Conservation (phyloP, 2,329 filamentous ascomycete genomes). For the Diaporthe sp. region DNA sequence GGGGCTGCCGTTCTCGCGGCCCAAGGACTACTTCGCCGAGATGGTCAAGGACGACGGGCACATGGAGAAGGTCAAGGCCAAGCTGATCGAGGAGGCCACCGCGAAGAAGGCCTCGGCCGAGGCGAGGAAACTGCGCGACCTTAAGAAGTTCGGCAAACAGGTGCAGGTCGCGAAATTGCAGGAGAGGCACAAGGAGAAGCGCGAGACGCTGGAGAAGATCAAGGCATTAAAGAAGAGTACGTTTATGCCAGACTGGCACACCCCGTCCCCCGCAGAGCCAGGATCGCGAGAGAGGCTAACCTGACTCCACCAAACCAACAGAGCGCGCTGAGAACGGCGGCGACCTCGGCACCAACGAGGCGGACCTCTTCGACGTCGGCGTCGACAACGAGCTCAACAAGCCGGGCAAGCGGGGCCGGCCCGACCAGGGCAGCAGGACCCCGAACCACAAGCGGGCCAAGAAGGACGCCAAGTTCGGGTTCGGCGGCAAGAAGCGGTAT, state of each 20-base stretch:
- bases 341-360: conserved; percentile 78
- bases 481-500: conserved; percentile 94
- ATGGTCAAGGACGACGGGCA: conserved; percentile 99
- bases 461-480: conserved; percentile 95
- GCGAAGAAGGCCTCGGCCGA: conserved; percentile 93
- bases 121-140: conserved; percentile 89
- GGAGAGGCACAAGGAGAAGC: conserved; percentile 93
- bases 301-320: conserved; percentile 52
- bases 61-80: conserved; percentile 96
- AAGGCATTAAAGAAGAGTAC: conserved; percentile 94
- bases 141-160: conserved; percentile 99
- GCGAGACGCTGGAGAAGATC: conserved; percentile 95
- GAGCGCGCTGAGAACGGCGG: conserved; percentile 83
- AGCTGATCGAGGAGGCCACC: conserved; percentile 91
- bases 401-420: conserved; percentile 55
- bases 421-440: conserved; percentile 52
- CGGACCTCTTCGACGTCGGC: conserved; percentile 91
- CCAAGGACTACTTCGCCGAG: conserved; percentile 96
- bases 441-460: conserved; percentile 84
- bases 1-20: conserved; percentile 86
- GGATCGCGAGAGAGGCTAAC: background rate
- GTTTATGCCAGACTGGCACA: conserved; percentile 53
- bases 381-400: conserved; percentile 77
- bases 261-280: background rate
- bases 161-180: conserved; percentile 97